phyloP scores from a whole-genome alignment of 2,329 filamentous ascomycete species.

The Aspergillus versicolor region DNA sequence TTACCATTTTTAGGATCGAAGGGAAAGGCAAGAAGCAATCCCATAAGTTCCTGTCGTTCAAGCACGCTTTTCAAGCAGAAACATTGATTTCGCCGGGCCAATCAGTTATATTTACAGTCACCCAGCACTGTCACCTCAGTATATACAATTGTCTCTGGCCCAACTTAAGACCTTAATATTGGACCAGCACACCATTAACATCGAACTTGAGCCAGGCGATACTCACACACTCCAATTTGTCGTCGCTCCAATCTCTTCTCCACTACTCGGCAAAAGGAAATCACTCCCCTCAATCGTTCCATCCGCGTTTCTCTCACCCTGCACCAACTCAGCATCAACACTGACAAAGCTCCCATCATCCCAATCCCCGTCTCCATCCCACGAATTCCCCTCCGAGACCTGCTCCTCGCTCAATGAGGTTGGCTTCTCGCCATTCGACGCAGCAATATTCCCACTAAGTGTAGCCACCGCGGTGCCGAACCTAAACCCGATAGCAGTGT shows the following conservation, averaged over 20 bases:
- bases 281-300: conserved; percentile 15
- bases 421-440: conserved; percentile 14
- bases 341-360: conserved; percentile 15
- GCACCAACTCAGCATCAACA: conserved; percentile 15
- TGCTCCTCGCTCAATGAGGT: conserved; percentile 12
- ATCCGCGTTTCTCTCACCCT: conserved; percentile 11
- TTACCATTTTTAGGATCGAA: no score
- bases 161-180: no score
- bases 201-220: no score
- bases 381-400: conserved; percentile 14
- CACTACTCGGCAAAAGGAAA: conserved; percentile 15
- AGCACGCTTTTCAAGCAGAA: neutral
- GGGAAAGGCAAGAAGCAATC: no score
- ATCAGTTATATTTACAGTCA: no score
- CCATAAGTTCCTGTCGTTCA: neutral
- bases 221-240: conserved; percentile 12
- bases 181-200: no score
- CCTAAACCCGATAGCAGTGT: conserved; percentile 14
- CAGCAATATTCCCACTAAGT: conserved; percentile 13
- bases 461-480: conserved; percentile 16
- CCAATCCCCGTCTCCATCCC: conserved; percentile 13
- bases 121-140: no score
- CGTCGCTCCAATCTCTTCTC: conserved; percentile 15
- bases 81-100: no score
- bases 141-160: no score